Conservation (phyloP, 305 asterid genomes). For the Fraxinus angustifolia region DNA sequence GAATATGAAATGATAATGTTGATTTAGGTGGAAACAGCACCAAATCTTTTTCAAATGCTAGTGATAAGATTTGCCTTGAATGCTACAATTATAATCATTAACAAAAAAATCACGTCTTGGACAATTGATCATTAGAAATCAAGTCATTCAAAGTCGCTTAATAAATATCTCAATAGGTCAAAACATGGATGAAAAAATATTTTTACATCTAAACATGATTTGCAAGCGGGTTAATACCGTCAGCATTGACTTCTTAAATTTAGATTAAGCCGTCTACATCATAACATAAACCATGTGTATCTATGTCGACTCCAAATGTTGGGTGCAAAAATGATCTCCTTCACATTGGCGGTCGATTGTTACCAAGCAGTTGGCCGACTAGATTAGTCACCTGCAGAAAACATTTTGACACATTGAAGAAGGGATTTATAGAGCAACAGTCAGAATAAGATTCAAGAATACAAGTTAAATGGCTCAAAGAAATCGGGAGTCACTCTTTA, state of each 20-base stretch:
- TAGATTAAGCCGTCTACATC: constrained; percentile 6
- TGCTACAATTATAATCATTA: background rate
- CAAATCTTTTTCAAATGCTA: background rate
- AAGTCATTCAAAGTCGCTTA: background rate
- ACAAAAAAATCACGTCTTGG: background rate
- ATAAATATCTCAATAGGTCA: constrained; percentile 7
- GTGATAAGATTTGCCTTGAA: background rate
- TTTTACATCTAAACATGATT: constrained; percentile 11
- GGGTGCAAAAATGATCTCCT: constrained; percentile 7
- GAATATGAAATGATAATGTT: background rate
- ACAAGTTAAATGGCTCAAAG: too few species aligned
- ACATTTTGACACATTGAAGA: constrained; percentile 15
- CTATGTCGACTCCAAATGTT: constrained; percentile 12
- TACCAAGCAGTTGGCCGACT: constrained; percentile 76
- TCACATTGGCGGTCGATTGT: constrained; percentile 48
- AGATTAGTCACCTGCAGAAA: constrained; percentile 70
- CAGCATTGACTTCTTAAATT: constrained; percentile 19
- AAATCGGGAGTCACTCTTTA: background rate
- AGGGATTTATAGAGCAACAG: background rate
- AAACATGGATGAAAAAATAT: constrained; percentile 10
- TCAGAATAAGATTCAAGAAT: background rate
- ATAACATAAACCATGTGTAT: constrained; percentile 21
- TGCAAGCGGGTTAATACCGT: constrained; percentile 11
- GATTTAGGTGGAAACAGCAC: background rate
- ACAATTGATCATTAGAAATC: background rate